A percentile compares a stretch with the other conserved stretches of the same genome.
Conservation (phyloP, 192 early-diverging fungal genomes). For the Fimicolochytrium jonesii region DNA sequence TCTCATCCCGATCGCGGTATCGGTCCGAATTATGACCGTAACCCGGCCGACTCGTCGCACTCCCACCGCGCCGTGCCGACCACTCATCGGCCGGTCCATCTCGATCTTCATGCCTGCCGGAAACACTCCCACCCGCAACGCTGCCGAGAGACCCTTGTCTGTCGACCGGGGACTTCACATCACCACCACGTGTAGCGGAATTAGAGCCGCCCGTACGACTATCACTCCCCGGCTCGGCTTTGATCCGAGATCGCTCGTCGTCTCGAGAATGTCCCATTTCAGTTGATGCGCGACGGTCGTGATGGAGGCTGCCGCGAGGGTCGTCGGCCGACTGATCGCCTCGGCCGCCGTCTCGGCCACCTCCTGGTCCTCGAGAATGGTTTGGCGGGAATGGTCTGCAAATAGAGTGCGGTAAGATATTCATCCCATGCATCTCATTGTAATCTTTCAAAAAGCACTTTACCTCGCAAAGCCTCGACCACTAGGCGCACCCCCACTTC, state of each 20-base stretch:
- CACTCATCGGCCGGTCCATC: neutral
- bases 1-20: neutral
- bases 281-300: neutral
- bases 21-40: neutral
- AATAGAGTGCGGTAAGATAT: neutral
- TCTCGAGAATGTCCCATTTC: too few relatives aligned
- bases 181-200: too few relatives aligned
- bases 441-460: neutral
- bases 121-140: too few relatives aligned
- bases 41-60: too few relatives aligned
- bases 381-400: neutral
- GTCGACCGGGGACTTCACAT: too few relatives aligned
- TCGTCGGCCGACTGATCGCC: neutral
- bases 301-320: neutral
- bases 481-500: neutral
- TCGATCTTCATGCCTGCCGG: too few relatives aligned
- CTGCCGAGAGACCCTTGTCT: too few relatives aligned
- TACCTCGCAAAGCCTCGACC: neutral
- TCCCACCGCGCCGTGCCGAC: neutral
- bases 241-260: neutral
- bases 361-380: neutral
- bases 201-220: too few relatives aligned
- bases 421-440: neutral
- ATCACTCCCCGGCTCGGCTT: neutral
- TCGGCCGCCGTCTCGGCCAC: neutral